Evolutionary conservation across 2,329 filamentous ascomycete genomes (phyloP).

Genomic region (Scortechinia acanthostroma): DNA sequence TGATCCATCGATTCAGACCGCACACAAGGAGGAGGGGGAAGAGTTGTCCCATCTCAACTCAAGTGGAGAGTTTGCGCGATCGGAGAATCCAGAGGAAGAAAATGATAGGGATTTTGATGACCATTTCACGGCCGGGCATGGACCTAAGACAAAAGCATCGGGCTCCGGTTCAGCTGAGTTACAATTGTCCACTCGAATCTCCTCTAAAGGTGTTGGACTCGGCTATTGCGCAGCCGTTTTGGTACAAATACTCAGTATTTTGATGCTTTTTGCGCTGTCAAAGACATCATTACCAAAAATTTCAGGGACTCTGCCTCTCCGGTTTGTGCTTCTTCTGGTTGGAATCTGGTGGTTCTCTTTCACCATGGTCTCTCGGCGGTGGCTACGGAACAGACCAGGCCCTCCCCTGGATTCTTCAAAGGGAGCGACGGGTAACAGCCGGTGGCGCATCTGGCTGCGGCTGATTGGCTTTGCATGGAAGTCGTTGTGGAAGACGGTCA

Average conservation of each 20-base stretch:
- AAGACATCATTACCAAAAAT: constrained; percentile 66
- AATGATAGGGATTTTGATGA: not conserved
- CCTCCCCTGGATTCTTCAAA: constrained; percentile 57
- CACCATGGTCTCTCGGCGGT: constrained; percentile 79
- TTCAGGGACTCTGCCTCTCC: constrained; percentile 77
- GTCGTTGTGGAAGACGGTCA: constrained; percentile 73
- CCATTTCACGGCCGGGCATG: not conserved
- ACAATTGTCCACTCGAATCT: not conserved
- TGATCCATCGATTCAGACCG: constrained; percentile 46
- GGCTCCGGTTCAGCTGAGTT: not conserved
- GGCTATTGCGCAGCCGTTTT: constrained; percentile 58
- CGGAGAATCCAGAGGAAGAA: not conserved
- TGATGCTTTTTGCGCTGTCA: constrained; percentile 77
- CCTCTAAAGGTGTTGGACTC: constrained; percentile 1
- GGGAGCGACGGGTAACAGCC: constrained; percentile 24
- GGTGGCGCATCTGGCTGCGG: constrained; percentile 38
- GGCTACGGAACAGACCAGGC: constrained; percentile 81
- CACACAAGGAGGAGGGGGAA: constrained; percentile 9
- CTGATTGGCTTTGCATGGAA: constrained; percentile 83
- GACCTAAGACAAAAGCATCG: not conserved
- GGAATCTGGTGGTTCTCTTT: constrained; percentile 91
- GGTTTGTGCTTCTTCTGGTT: constrained; percentile 78
- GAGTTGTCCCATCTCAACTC: constrained; percentile 14
- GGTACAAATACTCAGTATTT: constrained; percentile 79
- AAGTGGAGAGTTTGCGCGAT: constrained; percentile 10